Percentiles rank a stretch among this genome's conserved stretches.
Evolutionary conservation across 441 rosid species (phyloP).

Genomic region (Erodium texanum): DNA sequence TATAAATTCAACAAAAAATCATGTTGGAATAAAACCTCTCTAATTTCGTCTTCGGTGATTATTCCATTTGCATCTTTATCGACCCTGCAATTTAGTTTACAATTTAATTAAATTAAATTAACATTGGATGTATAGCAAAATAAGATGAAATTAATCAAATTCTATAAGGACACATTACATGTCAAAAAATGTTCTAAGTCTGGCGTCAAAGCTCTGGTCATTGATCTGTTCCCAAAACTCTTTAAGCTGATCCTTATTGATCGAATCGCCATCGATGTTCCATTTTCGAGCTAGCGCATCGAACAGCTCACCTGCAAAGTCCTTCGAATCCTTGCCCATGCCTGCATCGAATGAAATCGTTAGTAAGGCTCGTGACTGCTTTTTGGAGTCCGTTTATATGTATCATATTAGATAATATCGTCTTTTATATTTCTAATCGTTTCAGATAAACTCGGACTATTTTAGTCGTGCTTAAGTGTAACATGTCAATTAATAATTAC

Average conservation of each 20-base stretch:
- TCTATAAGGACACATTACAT: too few relatives aligned
- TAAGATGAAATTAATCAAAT: too few relatives aligned
- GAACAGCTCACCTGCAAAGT: conserved; percentile 41
- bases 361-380: too few relatives aligned
- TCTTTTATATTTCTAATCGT: too few relatives aligned
- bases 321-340: conserved; percentile 32
- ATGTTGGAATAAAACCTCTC: not conserved
- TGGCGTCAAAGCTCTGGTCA: conserved; percentile 43
- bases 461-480: too few relatives aligned
- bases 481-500: too few relatives aligned
- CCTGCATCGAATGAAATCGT: conserved; percentile 16
- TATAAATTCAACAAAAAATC: too few relatives aligned
- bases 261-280: conserved; percentile 27
- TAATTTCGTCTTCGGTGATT: conserved; percentile 38
- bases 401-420: too few relatives aligned
- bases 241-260: conserved; percentile 26
- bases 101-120: not conserved
- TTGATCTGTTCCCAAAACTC: conserved; percentile 51
- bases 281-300: conserved; percentile 35
- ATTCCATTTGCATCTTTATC: conserved; percentile 50
- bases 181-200: conserved; percentile 51
- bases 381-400: too few relatives aligned
- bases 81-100: conserved; percentile 31
- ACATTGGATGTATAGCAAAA: not conserved
- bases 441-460: too few relatives aligned